Base-by-base conservation (phyloP, 371 early-diverging fungal species). In the Circinella umbellata region DNA sequence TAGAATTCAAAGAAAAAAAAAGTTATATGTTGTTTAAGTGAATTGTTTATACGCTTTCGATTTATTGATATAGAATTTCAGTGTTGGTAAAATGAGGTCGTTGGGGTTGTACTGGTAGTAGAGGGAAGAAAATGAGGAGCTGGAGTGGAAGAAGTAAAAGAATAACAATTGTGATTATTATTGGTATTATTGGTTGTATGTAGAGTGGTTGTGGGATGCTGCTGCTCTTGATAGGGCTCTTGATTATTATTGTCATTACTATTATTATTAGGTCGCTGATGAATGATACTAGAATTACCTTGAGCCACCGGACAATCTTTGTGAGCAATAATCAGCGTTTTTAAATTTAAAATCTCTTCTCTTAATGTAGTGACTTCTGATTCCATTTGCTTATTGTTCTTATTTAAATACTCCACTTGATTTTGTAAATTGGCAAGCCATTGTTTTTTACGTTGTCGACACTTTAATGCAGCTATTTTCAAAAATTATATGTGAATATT, bases 371-470 rank as follows among this genome's bases (percentile, higher is more conserved):
- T 75, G 10, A 81, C 80, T 61, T 88, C 82, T 3, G 64, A 59
- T 18, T 81, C 76, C 59, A 90, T 66, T 13, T 71, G 63, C 64
- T 81, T 82, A 69, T 90, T 90, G 49, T 89, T 87, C 10, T 35
- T 37, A 2, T 81, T 66, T 61, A 89, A 72, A 47, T 65, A 73
- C 61, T 88, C 89, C n/a, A 89, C 84, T 9, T 84, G 86, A 17
- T 73, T 70, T 65, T 92, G 89, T 60, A 90, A 78, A 20, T 81
- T 74, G 39, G 78, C 73, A 8, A 90, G 76, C 81, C 86, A 87
- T 70, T 87, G 79, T 72, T 90, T 90, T 69, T 92, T 92, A 65
- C 90, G 88, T 69, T 88, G 89, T 27, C 92, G 81, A 73, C 92
- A 92, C 63, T 90, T 90, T 8, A 88, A 81, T 1, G 92, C 92